Evolutionary conservation across 75 land plant genomes (phyloP), one percentile per base, ranked within the genome.

Genomic region (Gnetum montanum): DNA sequence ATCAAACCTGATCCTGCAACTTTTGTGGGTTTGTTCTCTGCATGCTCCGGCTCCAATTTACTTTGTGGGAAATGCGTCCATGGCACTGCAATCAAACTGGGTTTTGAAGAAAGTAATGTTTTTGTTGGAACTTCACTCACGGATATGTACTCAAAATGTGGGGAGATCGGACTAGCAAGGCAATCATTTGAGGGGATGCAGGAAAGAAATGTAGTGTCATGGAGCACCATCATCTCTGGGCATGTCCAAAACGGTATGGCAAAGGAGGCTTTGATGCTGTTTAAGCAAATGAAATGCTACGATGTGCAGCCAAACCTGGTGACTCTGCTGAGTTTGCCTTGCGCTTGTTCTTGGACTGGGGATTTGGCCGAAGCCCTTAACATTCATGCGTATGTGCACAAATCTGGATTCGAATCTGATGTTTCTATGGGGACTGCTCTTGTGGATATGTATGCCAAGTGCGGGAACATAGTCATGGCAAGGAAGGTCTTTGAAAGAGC

Each of bases 171-270:
- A 0, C 63, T 65, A 6, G 83, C 82, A 0, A 48, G 63, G 8
- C 27, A 40, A 25, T 41, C 70, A 56, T 79, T 82, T 41, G 64
- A 79, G 22, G 33, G 40, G 52, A 68, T 79, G 78, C 24, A 33
- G 24, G 55, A 40, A 6, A 48, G 54, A 11, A 74, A 78, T 45
- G 15, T 49, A 43, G 78, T 82, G 43, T 70, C 73, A 16, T 82
- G 74, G 68, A 82, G 74, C 53, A 61, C 67, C 5, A 22, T 82
- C 60, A 64, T 82, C 1, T 51, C 71, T 46, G 82, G 69, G 1
- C 74, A 70, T 60, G 60, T 67, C 2, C 53, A 50, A 29, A 46
- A 10, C 13, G 73, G 78, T 6, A 8, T 18, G n/a, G 44, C 70
- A 35, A 45, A 37, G 16, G 62, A 69, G 40, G 69, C 82, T 0